These are phyloP conservation scores for Chaetomium olivaceum DNA, from an alignment of 2,329 filamentous ascomycete species.

Conservation along the genomic window DNA sequence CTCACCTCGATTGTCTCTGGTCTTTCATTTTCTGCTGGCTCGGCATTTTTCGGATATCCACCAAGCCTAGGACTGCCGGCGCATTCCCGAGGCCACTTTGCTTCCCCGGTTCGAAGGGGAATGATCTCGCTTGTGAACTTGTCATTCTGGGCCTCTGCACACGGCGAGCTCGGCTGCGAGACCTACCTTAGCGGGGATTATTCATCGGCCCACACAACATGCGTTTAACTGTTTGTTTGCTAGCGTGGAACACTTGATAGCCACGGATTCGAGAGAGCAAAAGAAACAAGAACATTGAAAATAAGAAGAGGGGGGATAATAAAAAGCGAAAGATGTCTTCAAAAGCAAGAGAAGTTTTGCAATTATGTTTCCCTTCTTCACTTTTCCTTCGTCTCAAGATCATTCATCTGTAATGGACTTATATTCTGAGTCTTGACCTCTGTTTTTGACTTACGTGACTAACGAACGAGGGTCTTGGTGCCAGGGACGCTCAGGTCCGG, in stretches of 20 bases:
- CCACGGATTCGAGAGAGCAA: not conserved
- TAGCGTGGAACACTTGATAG: not conserved
- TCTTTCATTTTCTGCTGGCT: not conserved
- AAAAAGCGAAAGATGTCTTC: not conserved
- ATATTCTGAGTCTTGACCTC: too few relatives aligned
- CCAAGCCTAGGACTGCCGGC: conserved; percentile 7
- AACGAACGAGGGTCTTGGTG: too few relatives aligned
- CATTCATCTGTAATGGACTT: too few relatives aligned
- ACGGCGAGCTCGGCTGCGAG: conserved; percentile 6
- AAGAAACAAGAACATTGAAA: not conserved
- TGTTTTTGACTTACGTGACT: too few relatives aligned
- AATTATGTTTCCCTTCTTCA: not conserved
- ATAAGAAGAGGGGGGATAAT: not conserved
- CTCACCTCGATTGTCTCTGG: not conserved
- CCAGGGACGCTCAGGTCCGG: not conserved
- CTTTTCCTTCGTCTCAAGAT: not conserved
- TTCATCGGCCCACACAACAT: not conserved
- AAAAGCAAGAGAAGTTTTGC: not conserved
- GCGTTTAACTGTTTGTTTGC: too few relatives aligned
- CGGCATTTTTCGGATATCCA: conserved; percentile 9
- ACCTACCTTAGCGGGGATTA: conserved; percentile 2
- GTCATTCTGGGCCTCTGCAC: conserved; percentile 2
- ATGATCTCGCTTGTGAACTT: conserved; percentile 10
- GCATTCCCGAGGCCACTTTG: conserved; percentile 14
- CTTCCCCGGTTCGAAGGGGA: conserved; percentile 6